A percentile compares a stretch with the other conserved stretches of the same genome.
Conservation (phyloP, 2,329 filamentous ascomycete genomes). For the Botrytis paeoniae region DNA sequence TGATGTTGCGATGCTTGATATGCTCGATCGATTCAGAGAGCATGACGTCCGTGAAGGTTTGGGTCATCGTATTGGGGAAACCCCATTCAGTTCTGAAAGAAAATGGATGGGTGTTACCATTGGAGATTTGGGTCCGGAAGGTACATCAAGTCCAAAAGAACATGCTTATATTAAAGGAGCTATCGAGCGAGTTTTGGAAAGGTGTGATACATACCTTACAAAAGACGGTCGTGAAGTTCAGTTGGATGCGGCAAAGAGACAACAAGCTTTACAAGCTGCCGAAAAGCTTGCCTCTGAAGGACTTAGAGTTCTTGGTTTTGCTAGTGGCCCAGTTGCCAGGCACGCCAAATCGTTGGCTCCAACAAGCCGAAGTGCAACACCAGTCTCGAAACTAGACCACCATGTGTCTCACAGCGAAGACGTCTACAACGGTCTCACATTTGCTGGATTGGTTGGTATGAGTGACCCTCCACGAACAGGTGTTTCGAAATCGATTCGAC, state of each 20-base stretch:
- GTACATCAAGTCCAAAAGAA: slow-evolving; percentile 51
- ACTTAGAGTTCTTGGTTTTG: slow-evolving; percentile 87
- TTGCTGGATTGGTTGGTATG: slow-evolving; percentile 94
- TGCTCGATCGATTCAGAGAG: slow-evolving; percentile 86
- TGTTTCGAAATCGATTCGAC: slow-evolving; percentile 83
- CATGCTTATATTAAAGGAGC: slow-evolving; percentile 95
- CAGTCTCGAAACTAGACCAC: slow-evolving; percentile 38
- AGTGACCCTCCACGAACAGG: slow-evolving; percentile 91
- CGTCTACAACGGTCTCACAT: slow-evolving; percentile 77
- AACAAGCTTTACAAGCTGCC: slow-evolving; percentile 75
- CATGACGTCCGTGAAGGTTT: slow-evolving; percentile 86
- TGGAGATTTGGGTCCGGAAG: slow-evolving; percentile 43
- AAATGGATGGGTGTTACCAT: slow-evolving; percentile 99
- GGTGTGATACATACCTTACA: slow-evolving; percentile 88
- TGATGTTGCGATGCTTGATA: slow-evolving; percentile 92
- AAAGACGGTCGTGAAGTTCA: slow-evolving; percentile 82
- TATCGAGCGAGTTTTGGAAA: slow-evolving; percentile 78
- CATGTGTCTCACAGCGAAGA: slow-evolving; percentile 58
- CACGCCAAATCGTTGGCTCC: slow-evolving; percentile 42
- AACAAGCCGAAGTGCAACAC: slow-evolving; percentile 50
- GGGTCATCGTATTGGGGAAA: slow-evolving; percentile 78
- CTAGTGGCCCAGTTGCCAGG: slow-evolving; percentile 69
- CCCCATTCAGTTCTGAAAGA: slow-evolving; percentile 92
- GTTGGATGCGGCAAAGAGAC: slow-evolving; percentile 70
- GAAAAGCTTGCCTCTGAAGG: slow-evolving; percentile 86